Evolutionary conservation across 2,329 filamentous ascomycete species (phyloP).

Genomic region (Xylariaceae sp.): DNA sequence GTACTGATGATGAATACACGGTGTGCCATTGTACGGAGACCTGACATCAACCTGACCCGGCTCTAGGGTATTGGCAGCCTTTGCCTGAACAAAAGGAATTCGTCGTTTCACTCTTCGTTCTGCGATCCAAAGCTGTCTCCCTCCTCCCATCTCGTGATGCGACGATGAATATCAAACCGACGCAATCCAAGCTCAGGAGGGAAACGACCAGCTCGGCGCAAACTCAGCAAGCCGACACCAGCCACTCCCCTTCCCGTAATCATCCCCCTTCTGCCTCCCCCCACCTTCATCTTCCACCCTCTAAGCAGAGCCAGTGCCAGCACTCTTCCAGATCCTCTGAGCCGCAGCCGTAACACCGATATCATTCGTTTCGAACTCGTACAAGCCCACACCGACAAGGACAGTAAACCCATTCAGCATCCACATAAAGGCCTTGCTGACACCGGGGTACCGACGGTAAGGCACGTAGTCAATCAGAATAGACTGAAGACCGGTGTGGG

Average conservation of each 20-base stretch:
- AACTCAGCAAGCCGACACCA: no score
- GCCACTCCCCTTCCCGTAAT: background rate
- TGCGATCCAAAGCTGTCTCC: no score
- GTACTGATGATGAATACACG: no score
- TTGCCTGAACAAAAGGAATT: background rate
- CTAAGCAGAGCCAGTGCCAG: background rate
- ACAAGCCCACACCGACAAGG: constrained; percentile 80
- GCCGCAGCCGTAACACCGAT: constrained; percentile 89
- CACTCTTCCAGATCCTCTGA: constrained; percentile 76
- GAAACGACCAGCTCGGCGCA: no score
- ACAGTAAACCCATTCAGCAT: constrained; percentile 73
- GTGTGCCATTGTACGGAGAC: no score
- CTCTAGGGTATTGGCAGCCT: no score
- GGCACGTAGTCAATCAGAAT: constrained; percentile 92
- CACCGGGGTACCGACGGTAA: constrained; percentile 61
- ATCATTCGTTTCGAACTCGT: constrained; percentile 99
- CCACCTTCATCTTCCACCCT: background rate
- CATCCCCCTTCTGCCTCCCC: background rate
- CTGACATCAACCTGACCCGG: no score
- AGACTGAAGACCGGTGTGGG: constrained; percentile 91
- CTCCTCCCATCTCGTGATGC: no score
- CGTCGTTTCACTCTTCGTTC: background rate
- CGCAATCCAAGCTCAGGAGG: background rate
- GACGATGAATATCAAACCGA: no score
- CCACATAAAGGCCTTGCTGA: constrained; percentile 69